Conservation (phyloP, 2,329 filamentous ascomycete genomes). For the Trichoderma afroharzianum region DNA sequence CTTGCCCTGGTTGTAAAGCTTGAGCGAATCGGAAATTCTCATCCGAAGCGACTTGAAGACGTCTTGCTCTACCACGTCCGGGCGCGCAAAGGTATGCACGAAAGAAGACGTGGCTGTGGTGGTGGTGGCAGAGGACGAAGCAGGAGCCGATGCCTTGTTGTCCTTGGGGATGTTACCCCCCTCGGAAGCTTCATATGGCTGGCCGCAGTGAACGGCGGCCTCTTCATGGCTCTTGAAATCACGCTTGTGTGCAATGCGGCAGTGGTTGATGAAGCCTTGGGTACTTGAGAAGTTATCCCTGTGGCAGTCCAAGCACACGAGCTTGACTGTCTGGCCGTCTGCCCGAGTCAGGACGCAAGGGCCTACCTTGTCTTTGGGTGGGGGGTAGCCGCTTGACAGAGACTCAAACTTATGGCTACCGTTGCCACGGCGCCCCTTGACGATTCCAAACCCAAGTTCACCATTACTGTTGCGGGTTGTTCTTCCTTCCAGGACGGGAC, state of each 20-base stretch:
- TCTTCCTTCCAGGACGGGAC: conserved; percentile 60
- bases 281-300: conserved; percentile 92
- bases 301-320: conserved; percentile 85
- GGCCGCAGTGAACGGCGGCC: conserved; percentile 82
- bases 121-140: conserved; percentile 9
- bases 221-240: conserved; percentile 96
- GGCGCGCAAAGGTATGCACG: conserved; percentile 35
- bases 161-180: conserved; percentile 23
- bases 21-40: conserved; percentile 53
- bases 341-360: conserved; percentile 82
- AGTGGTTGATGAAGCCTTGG: conserved; percentile 99
- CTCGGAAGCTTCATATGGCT: conserved; percentile 60
- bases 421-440: conserved; percentile 49
- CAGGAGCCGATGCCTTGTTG: conserved; percentile 22
- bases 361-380: conserved; percentile 75
- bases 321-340: conserved; percentile 81
- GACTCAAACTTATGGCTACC: conserved; percentile 61
- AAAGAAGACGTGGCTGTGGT: background rate
- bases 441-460: conserved; percentile 32
- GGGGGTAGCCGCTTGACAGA: conserved; percentile 66
- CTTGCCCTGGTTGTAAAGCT: conserved; percentile 49
- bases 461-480: conserved; percentile 71
- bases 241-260: conserved; percentile 87
- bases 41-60: conserved; percentile 48
- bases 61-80: conserved; percentile 51